These are phyloP conservation scores for Zizania latifolia DNA, from an alignment of 176 grass and related monocot species.

Conservation along the genomic window DNA sequence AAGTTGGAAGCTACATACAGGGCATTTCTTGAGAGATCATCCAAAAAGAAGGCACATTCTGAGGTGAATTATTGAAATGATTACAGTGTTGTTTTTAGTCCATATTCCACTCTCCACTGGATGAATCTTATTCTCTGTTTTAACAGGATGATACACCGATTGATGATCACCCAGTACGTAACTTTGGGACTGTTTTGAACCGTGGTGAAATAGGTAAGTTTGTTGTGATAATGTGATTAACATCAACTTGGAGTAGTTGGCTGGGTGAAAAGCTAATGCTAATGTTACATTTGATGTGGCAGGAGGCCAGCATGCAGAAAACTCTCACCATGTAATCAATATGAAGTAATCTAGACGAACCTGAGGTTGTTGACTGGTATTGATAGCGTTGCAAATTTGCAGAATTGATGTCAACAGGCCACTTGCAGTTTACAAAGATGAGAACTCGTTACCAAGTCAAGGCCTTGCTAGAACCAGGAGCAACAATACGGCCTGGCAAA, in stretches of 20 bases:
- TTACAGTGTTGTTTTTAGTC: background rate
- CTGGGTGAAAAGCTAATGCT: conserved; percentile 20
- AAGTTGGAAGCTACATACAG: conserved; percentile 70
- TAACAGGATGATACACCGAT: conserved; percentile 46
- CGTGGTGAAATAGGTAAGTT: conserved; percentile 41
- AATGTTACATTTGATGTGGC: conserved; percentile 22
- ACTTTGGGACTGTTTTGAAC: conserved; percentile 63
- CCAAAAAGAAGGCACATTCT: conserved; percentile 42
- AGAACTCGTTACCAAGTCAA: conserved; percentile 43
- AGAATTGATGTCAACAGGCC: conserved; percentile 55
- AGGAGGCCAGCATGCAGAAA: conserved; percentile 49
- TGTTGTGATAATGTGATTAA: background rate
- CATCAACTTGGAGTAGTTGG: conserved; percentile 4
- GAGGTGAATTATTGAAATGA: conserved; percentile 38
- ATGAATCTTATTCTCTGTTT: background rate
- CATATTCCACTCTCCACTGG: background rate
- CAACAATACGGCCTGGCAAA: conserved; percentile 48
- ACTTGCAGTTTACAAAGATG: conserved; percentile 69
- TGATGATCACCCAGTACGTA: conserved; percentile 43
- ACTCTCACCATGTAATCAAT: conserved; percentile 10
- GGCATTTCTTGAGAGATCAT: conserved; percentile 60
- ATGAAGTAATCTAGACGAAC: background rate
- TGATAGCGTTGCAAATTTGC: conserved; percentile 18
- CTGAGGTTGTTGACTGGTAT: background rate
- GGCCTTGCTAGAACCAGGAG: conserved; percentile 27